These are phyloP conservation scores for Nicotiana sylvestris DNA, from an alignment of 257 asterid species.

Conservation along the genomic window DNA sequence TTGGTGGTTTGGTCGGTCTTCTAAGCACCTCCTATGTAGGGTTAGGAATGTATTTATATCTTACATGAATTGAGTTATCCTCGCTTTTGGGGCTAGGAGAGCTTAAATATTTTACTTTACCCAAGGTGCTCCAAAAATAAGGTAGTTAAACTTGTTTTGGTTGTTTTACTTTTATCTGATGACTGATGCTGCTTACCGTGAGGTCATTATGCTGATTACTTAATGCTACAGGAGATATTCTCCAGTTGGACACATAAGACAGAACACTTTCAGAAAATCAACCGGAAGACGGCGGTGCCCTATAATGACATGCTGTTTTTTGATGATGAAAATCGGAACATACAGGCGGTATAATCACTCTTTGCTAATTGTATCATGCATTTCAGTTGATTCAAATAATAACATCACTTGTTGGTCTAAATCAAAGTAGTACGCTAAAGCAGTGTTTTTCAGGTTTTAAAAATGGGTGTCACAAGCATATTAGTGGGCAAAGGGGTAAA, in stretches of 20 bases:
- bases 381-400: neutral
- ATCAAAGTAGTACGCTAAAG: neutral
- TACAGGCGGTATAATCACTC: constrained; percentile 50
- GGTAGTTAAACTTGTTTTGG: neutral
- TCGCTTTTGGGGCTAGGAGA: neutral
- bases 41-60: neutral
- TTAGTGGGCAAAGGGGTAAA: constrained; percentile 69
- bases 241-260: constrained; percentile 90
- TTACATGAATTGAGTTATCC: neutral
- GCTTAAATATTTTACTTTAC: neutral
- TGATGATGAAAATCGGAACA: constrained; percentile 85
- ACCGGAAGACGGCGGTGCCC: constrained; percentile 54
- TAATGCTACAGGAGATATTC: constrained; percentile 67
- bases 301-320: constrained; percentile 81
- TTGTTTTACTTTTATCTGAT: neutral
- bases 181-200: neutral
- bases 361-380: neutral
- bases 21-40: neutral
- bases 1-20: neutral
- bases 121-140: neutral
- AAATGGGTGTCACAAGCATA: constrained; percentile 73
- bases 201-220: constrained; percentile 13
- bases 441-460: constrained; percentile 45
- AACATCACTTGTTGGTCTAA: neutral
- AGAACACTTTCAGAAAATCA: constrained; percentile 71